Evolutionary conservation across 1,284 basidiomycete genomes (phyloP).

Genomic region (Boletellus deceptivus): DNA sequence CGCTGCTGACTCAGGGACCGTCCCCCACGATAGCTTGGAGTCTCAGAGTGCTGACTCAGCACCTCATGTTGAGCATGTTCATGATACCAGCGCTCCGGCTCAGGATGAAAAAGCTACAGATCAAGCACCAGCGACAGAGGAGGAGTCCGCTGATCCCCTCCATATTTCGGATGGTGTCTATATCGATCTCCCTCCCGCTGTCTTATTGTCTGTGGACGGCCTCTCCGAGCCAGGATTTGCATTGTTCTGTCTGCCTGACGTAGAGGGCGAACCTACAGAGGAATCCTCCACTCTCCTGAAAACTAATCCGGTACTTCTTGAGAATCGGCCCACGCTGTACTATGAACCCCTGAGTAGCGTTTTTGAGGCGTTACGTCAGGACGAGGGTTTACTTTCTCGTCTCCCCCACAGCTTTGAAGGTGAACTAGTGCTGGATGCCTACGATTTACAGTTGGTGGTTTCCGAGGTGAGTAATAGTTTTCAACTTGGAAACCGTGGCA

Average conservation of each 20-base stretch:
- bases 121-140: conserved; percentile 8
- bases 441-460: conserved; percentile 60
- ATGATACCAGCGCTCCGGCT: conserved; percentile 1
- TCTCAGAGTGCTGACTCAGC: conserved; percentile 8
- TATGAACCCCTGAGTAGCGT: conserved; percentile 67
- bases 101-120: conserved; percentile 12
- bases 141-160: conserved; percentile 46
- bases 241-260: conserved; percentile 55
- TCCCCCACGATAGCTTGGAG: conserved; percentile 12
- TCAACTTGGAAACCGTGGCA: background rate
- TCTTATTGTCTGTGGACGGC: conserved; percentile 52
- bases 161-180: conserved; percentile 69
- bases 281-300: conserved; percentile 17
- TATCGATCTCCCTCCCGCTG: conserved; percentile 72
- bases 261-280: conserved; percentile 26
- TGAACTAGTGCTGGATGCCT: conserved; percentile 66
- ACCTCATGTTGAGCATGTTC: conserved; percentile 4
- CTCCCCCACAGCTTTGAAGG: conserved; percentile 49
- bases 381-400: conserved; percentile 46
- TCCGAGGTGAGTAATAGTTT: conserved; percentile 53
- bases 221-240: conserved; percentile 44
- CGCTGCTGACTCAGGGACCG: conserved; percentile 4
- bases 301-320: conserved; percentile 46
- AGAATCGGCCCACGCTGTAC: conserved; percentile 63
- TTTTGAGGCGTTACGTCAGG: conserved; percentile 65